These are phyloP conservation scores for Phymatotrichopsis omnivora DNA, from an alignment of 2,329 filamentous ascomycete genomes.

Conservation along the genomic window DNA sequence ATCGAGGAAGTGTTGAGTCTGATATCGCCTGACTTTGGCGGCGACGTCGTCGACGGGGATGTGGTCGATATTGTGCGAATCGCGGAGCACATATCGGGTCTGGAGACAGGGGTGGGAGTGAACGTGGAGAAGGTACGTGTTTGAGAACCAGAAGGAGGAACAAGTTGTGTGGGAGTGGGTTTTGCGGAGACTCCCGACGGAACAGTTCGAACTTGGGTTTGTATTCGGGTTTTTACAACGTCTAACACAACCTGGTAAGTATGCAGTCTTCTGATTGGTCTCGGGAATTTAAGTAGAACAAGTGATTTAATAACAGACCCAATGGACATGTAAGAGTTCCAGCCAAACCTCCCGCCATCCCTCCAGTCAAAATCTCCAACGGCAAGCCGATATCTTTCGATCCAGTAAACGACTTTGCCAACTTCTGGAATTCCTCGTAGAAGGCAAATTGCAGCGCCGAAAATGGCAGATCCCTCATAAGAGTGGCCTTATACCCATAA, in stretches of 20 bases:
- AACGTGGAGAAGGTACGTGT: conserved; percentile 29
- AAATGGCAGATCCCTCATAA: conserved; percentile 89
- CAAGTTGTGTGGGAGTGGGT: conserved; percentile 28
- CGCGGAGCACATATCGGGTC: conserved; percentile 49
- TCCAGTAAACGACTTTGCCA: conserved; percentile 63
- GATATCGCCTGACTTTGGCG: conserved; percentile 65
- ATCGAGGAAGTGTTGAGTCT: conserved; percentile 84
- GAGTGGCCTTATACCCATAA: conserved; percentile 92
- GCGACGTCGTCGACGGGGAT: conserved; percentile 66
- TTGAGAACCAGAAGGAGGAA: conserved; percentile 27
- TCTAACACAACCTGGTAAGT: no score
- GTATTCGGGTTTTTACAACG: conserved; percentile 92
- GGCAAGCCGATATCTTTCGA: conserved; percentile 74
- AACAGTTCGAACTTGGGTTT: conserved; percentile 68
- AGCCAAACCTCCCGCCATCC: conserved; percentile 79
- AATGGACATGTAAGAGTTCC: conserved; percentile 91
- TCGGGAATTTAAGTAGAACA: background rate
- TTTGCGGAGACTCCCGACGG: conserved; percentile 32
- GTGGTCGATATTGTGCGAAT: conserved; percentile 82
- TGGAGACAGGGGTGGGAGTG: conserved; percentile 10
- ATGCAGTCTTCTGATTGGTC: background rate
- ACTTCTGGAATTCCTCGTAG: conserved; percentile 83
- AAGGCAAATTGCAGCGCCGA: conserved; percentile 96
- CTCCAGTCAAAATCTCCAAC: conserved; percentile 80
- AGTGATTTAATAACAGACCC: conserved; percentile 10